phyloP scores from a whole-genome alignment of 2,329 filamentous ascomycete genomes.

The Drechslerella coelobrocha region DNA sequence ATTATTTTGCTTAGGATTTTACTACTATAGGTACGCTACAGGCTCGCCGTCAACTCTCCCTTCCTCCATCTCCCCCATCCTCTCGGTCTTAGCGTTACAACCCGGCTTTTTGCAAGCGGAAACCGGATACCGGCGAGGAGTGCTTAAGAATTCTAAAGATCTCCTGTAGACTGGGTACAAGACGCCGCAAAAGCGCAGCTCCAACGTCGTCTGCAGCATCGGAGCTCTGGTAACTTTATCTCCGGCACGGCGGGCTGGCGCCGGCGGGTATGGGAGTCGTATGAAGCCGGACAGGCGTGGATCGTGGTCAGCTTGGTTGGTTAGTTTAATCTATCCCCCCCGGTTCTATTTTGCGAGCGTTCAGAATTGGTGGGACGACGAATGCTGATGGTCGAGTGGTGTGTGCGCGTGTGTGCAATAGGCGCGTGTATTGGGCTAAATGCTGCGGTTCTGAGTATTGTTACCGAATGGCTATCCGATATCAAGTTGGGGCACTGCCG shows the following conservation, averaged over 20 bases:
- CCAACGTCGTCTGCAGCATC: conserved; percentile 76
- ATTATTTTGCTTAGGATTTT: conserved; percentile 76
- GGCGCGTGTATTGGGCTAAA: conserved; percentile 90
- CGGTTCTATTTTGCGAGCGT: too few relatives aligned
- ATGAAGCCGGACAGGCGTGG: conserved; percentile 97
- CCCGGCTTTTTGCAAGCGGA: conserved; percentile 21
- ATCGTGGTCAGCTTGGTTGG: conserved; percentile 92
- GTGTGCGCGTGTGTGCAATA: conserved; percentile 41
- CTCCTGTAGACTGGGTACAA: conserved; percentile 85
- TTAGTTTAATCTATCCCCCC: conserved; percentile 45
- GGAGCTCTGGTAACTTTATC: conserved; percentile 74
- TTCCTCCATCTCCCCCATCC: conserved; percentile 3
- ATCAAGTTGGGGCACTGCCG: conserved; percentile 95
- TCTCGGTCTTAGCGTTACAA: not conserved
- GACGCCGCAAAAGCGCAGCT: conserved; percentile 91
- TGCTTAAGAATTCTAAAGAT: conserved; percentile 57
- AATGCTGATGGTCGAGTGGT: not conserved
- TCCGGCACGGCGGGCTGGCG: conserved; percentile 77
- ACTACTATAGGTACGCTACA: conserved; percentile 76
- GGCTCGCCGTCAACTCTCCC: conserved; percentile 29
- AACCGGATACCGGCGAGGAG: conserved; percentile 27
- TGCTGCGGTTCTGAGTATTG: conserved; percentile 89
- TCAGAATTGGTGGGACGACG: not conserved
- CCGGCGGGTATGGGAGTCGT: conserved; percentile 80
- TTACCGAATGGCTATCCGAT: conserved; percentile 95